phyloP scores from a whole-genome alignment of 805 yeast genomes.

The Starmerella bombicola region DNA sequence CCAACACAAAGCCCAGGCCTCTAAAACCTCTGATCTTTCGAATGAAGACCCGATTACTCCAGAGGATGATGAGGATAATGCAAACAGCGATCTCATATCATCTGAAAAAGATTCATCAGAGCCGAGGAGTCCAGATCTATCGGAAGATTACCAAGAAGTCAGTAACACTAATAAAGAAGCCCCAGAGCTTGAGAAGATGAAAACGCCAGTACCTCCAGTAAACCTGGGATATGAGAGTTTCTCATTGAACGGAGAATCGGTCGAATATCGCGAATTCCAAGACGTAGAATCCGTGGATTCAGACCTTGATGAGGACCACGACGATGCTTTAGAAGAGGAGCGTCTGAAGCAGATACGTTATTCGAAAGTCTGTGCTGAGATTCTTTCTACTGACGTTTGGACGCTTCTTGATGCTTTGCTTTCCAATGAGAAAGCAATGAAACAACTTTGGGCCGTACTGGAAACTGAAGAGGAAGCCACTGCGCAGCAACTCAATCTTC shows the following conservation, averaged over 20 bases:
- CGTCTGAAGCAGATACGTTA: conserved; percentile 16
- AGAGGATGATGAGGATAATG: background rate
- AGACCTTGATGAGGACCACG: conserved; percentile 18
- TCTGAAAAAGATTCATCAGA: background rate
- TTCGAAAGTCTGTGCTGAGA: conserved; percentile 74
- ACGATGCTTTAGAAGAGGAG: conserved; percentile 21
- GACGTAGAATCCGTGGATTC: background rate
- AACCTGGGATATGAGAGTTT: background rate
- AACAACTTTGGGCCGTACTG: conserved; percentile 66
- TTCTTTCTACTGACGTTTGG: conserved; percentile 87
- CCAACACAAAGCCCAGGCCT: background rate
- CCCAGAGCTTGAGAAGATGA: background rate
- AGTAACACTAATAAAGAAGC: background rate
- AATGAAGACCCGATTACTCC: background rate
- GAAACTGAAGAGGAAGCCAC: conserved; percentile 38
- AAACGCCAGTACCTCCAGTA: background rate
- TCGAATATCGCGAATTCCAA: conserved; percentile 14
- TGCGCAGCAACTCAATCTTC: conserved; percentile 68
- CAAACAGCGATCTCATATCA: too few relatives aligned
- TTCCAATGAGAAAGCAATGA: conserved; percentile 54
- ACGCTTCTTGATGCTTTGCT: conserved; percentile 80
- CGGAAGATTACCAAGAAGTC: background rate
- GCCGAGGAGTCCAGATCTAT: background rate
- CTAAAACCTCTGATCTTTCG: background rate
- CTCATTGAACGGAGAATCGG: background rate